Percentiles rank a stretch among this genome's conserved stretches.
Evolutionary conservation across 129 eudicot species (phyloP).

Genomic region (Ambrosia artemisiifolia): DNA sequence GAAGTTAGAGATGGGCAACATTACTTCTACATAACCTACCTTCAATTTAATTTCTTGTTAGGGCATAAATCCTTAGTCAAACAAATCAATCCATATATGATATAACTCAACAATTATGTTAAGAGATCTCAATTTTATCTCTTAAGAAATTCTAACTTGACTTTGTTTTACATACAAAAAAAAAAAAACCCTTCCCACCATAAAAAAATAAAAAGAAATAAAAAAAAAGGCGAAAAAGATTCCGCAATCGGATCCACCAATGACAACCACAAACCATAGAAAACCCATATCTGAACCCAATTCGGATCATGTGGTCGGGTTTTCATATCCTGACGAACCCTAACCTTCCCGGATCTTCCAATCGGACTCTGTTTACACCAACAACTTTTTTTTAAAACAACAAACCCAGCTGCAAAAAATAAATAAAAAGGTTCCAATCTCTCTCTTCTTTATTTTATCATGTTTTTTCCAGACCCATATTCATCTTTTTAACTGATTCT

Average conservation of each 20-base stretch:
- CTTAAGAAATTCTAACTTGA: no score
- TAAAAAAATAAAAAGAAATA: no score
- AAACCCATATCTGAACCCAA: constrained; percentile 17
- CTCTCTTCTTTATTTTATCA: background rate
- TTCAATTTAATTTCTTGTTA: no score
- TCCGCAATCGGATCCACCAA: constrained; percentile 23
- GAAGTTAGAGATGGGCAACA: no score
- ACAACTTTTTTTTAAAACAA: background rate
- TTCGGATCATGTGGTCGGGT: constrained; percentile 22
- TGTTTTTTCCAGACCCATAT: background rate
- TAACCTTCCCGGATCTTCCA: constrained; percentile 35
- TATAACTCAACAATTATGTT: no score
- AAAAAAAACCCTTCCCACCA: no score
- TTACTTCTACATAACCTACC: no score
- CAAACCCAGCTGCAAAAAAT: constrained; percentile 11
- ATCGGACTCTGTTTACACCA: constrained; percentile 25
- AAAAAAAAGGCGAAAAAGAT: background rate
- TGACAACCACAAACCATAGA: constrained; percentile 29
- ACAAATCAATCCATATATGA: no score
- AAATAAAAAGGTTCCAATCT: constrained; percentile 16
- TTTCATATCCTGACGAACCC: constrained; percentile 26
- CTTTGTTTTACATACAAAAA: no score
- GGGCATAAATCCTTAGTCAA: no score
- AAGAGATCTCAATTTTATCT: no score
- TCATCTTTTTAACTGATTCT: background rate